These are phyloP conservation scores for Amaranthus tricolor DNA, from an alignment of 179 eudicot species.

Conservation along the genomic window DNA sequence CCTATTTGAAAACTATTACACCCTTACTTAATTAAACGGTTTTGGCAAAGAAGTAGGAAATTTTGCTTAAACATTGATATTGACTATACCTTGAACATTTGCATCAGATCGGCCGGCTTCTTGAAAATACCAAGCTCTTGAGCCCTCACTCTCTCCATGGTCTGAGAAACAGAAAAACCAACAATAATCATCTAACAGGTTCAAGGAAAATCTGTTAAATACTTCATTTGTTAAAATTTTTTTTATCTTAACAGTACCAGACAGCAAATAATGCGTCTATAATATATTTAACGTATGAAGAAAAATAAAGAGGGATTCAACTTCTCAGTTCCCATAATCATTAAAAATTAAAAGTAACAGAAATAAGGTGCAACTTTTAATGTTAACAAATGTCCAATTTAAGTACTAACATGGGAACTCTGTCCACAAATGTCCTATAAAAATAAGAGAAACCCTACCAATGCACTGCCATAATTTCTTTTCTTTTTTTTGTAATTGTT, in stretches of 20 bases:
- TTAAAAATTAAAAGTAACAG: not conserved
- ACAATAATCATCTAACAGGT: not conserved
- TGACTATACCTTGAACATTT: conserved; percentile 76
- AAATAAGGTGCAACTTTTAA: not conserved
- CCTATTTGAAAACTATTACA: not conserved
- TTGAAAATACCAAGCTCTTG: conserved; percentile 83
- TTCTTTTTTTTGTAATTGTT: too few species aligned
- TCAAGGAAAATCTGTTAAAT: not conserved
- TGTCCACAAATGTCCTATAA: too few species aligned
- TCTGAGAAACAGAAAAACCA: conserved; percentile 46
- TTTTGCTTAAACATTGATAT: not conserved
- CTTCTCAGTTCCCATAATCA: too few species aligned
- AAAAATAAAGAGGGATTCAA: not conserved
- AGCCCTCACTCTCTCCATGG: conserved; percentile 94
- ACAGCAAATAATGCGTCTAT: not conserved
- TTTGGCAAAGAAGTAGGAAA: conserved; percentile 9
- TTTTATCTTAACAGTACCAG: not conserved
- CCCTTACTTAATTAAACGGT: not conserved
- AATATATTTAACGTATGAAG: not conserved
- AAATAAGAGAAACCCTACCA: too few species aligned
- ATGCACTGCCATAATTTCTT: too few species aligned
- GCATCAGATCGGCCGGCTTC: conserved; percentile 88
- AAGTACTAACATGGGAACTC: too few species aligned
- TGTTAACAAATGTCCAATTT: too few species aligned
- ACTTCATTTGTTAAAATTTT: not conserved